Percentiles rank a stretch among this genome's conserved stretches.
Evolutionary conservation across 225 moss, liverwort and hornwort genomes (phyloP).

Genomic region (Bryoerythrophyllum caledonicum): DNA sequence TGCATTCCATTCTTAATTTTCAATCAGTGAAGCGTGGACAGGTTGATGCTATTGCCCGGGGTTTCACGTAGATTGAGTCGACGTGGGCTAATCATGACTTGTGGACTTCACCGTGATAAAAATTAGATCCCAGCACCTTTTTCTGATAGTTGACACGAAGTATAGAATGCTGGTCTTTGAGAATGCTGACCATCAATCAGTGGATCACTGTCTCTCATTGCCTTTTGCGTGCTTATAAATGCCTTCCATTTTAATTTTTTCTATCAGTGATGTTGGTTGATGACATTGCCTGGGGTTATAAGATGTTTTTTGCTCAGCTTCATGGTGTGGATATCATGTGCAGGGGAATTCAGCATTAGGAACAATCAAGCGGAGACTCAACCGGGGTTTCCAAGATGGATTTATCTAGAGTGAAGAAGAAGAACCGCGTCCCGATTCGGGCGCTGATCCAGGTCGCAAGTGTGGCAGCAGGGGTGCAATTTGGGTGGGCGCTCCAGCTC

Average conservation of each 20-base stretch:
- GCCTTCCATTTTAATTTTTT: background rate
- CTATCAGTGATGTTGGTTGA: background rate
- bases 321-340: background rate
- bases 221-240: background rate
- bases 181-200: background rate
- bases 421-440: constrained; percentile 46
- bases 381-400: constrained; percentile 18
- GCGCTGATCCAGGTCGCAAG: constrained; percentile 56
- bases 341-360: constrained; percentile 5
- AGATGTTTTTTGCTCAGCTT: background rate
- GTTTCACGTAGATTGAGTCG: background rate
- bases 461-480: constrained; percentile 62
- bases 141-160: too few species aligned
- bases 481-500: constrained; percentile 63
- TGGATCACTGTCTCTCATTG: background rate
- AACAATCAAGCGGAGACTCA: background rate
- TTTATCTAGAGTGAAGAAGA: constrained; percentile 32
- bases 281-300: background rate
- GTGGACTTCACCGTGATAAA: too few species aligned
- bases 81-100: too few species aligned
- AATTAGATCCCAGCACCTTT: too few species aligned
- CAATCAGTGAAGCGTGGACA: background rate
- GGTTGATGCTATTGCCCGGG: background rate
- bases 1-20: background rate
- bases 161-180: background rate